Evolutionary conservation across 495 filamentous ascomycete genomes (phyloP), one percentile per base, ranked within the genome.

Genomic region (Aspergillus bertholletiae): DNA sequence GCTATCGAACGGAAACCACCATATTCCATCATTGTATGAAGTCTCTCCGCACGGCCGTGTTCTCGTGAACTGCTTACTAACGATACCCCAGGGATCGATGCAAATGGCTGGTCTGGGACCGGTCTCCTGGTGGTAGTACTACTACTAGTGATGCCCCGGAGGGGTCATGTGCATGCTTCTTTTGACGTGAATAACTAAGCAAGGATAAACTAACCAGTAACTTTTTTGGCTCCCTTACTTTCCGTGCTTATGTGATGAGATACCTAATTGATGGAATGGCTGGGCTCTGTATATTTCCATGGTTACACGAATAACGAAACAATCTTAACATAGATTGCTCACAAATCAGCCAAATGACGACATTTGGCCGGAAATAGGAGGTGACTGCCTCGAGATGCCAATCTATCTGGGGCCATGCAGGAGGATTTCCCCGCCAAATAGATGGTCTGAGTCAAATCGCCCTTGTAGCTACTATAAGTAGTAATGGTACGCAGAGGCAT

Each of bases 11-110:
- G 73, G 13, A 79, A 79, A 54, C 76, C 85, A 22, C 84, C 88
- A 9, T 92, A 89, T 72, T 80, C 77, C 20, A 82, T 92, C 57
- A 80, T 77, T 22, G 88, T 88, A 53, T 69, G n/a, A n/a, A n/a
- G n/a, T n/a, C n/a, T n/a, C n/a, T n/a, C n/a, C n/a, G n/a, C n/a
- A n/a, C n/a, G n/a, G n/a, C n/a, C n/a, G n/a, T n/a, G n/a, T n/a
- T n/a, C n/a, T n/a, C n/a, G n/a, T n/a, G n/a, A n/a, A 28, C 9
- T 35, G 28, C 34, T 27, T 45, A 50, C 60, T 61, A 44, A 60
- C 44, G 32, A 5, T 41, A 34, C 21, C 26, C 17, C 46, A 81
- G 78, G 78, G 74, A 53, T 81, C 78, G 5, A 80, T 81, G 77
- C 74, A 75, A 56, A 75, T 79, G 68, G 69, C 73, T 35, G 77